phyloP scores from a whole-genome alignment of 257 asterid genomes.

The Forsythia viridissima region DNA sequence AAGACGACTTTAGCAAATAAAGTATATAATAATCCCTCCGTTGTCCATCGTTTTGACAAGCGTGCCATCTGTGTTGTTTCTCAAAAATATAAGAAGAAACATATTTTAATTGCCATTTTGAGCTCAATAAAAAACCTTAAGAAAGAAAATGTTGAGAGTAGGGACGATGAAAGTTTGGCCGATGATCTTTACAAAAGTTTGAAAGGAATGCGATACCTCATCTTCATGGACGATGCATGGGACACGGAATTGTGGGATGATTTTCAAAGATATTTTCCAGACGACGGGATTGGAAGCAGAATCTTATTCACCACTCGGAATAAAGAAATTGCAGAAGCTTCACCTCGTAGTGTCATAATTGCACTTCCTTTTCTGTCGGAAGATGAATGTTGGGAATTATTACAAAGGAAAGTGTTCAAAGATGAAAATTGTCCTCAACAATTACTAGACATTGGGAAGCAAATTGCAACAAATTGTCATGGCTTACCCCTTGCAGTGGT shows the following conservation, averaged over 20 bases:
- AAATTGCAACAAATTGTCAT: not conserved
- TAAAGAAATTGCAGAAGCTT: not conserved
- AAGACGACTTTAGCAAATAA: constrained; percentile 23
- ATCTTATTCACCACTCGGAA: constrained; percentile 21
- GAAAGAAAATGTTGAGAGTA: too few relatives aligned
- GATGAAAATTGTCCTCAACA: not conserved
- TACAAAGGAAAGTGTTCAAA: constrained; percentile 11
- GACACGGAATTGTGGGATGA: not conserved
- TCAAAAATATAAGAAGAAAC: not conserved
- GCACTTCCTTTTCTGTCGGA: not conserved
- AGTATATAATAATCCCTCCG: not conserved
- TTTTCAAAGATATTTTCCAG: constrained; percentile 2
- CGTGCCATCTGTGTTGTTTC: constrained; percentile 12
- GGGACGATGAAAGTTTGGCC: not conserved
- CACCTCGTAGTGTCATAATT: not conserved
- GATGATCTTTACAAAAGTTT: not conserved
- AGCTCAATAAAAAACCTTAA: not conserved
- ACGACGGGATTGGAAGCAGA: constrained; percentile 16
- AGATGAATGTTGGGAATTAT: not conserved
- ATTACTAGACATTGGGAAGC: not conserved
- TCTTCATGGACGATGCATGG: constrained; percentile 30
- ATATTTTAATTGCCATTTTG: not conserved
- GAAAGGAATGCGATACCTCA: not conserved
- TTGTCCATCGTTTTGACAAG: not conserved
- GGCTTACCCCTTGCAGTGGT: constrained; percentile 16